Conservation (phyloP, 2,329 filamentous ascomycete species). For the Thelonectria blattea region DNA sequence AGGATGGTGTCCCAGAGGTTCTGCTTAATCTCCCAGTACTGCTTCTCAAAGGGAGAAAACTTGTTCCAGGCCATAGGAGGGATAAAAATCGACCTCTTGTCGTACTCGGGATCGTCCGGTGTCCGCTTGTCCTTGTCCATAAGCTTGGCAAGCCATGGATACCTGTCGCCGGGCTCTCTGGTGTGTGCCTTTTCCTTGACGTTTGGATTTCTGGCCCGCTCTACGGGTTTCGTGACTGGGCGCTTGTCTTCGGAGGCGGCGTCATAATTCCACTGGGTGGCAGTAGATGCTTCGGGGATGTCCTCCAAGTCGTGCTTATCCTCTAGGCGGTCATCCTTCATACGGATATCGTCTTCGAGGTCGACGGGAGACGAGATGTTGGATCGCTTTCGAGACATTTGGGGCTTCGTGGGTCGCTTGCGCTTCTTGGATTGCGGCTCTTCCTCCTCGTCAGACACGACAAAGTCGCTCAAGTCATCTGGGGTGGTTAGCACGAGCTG, state of each 20-base stretch:
- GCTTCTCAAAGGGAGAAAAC: conserved; percentile 94
- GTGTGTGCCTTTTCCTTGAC: conserved; percentile 74
- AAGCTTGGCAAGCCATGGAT: conserved; percentile 88
- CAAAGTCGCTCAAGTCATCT: conserved; percentile 84
- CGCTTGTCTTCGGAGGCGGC: conserved; percentile 52
- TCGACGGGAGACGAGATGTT: conserved; percentile 53
- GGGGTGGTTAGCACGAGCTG: conserved; percentile 10
- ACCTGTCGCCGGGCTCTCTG: conserved; percentile 83
- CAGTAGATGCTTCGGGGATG: conserved; percentile 70
- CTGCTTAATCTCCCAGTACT: conserved; percentile 99
- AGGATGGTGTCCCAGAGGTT: conserved; percentile 98
- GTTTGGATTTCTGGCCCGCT: conserved; percentile 43
- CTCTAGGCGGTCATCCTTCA: conserved; percentile 54
- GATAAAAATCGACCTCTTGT: conserved; percentile 89
- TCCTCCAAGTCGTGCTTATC: conserved; percentile 61
- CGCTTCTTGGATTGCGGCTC: conserved; percentile 74
- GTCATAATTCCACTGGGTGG: conserved; percentile 79
- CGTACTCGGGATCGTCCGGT: conserved; percentile 83
- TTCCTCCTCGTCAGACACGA: conserved; percentile 84
- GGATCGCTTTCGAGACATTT: conserved; percentile 66
- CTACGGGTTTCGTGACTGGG: conserved; percentile 43
- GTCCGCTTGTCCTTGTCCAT: conserved; percentile 83
- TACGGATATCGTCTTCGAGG: conserved; percentile 22
- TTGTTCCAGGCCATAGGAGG: conserved; percentile 79
- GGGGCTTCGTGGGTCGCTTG: conserved; percentile 67